Evolutionary conservation across 441 rosid species (phyloP).

Genomic region (Metrosideros polymorpha): DNA sequence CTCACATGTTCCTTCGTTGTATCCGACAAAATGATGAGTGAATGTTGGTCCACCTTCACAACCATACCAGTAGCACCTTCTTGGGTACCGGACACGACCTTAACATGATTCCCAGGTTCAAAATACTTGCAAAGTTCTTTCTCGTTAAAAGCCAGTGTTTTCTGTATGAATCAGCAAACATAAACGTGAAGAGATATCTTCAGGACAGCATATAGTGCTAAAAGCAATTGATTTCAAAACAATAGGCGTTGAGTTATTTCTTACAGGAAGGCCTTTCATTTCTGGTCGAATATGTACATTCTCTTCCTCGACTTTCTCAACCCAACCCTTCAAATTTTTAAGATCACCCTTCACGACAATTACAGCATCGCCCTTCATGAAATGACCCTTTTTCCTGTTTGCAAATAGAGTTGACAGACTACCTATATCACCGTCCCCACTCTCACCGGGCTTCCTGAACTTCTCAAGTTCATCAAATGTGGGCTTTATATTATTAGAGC

Average conservation of each 20-base stretch:
- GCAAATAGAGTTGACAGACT: conserved; percentile 85
- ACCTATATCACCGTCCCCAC: conserved; percentile 66
- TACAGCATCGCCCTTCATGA: conserved; percentile 97
- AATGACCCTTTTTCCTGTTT: conserved; percentile 94
- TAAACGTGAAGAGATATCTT: background rate
- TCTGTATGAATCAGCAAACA: conserved; percentile 32
- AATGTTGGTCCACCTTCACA: conserved; percentile 94
- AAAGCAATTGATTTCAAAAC: conserved; percentile 1
- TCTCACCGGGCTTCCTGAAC: conserved; percentile 68
- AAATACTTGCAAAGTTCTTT: conserved; percentile 94
- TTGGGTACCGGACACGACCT: conserved; percentile 90
- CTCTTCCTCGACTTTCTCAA: conserved; percentile 97
- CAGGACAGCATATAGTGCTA: background rate
- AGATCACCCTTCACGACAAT: conserved; percentile 93
- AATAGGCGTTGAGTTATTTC: conserved; percentile 9
- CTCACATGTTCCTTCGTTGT: conserved; percentile 97
- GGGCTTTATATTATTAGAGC: conserved; percentile 67
- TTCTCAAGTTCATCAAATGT: conserved; percentile 97
- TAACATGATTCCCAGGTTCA: conserved; percentile 97
- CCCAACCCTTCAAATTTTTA: conserved; percentile 93
- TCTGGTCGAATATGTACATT: conserved; percentile 84
- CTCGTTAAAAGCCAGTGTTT: conserved; percentile 80
- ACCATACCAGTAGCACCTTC: conserved; percentile 99
- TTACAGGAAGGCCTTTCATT: conserved; percentile 94
- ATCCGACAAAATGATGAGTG: conserved; percentile 82